Conservation (phyloP, 2,329 filamentous ascomycete species). For the Rutstroemia sydowiana region DNA sequence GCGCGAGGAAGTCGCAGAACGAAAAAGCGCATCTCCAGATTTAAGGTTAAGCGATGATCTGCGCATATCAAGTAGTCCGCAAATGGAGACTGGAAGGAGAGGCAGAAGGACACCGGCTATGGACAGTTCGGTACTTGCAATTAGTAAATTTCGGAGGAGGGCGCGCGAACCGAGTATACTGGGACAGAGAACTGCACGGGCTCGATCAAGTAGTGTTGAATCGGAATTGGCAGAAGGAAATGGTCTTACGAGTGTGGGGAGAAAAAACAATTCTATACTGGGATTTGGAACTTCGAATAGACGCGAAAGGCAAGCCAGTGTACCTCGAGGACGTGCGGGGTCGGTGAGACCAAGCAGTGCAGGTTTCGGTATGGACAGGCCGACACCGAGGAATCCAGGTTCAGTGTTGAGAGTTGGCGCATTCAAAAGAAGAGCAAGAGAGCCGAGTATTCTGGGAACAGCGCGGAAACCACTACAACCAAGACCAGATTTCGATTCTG, state of each 20-base stretch:
- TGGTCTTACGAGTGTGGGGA: constrained; percentile 24
- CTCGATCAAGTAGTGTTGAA: constrained; percentile 29
- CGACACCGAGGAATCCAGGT: constrained; percentile 26
- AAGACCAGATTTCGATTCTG: constrained; percentile 33
- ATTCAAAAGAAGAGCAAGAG: constrained; percentile 49
- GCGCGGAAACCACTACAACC: constrained; percentile 29
- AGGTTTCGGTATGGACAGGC: constrained; percentile 20
- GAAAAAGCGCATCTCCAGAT: neutral
- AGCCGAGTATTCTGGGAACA: constrained; percentile 53
- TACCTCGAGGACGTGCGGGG: constrained; percentile 25
- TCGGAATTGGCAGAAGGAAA: constrained; percentile 25
- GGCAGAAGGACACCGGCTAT: constrained; percentile 19
- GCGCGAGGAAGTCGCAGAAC: neutral
- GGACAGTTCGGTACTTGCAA: constrained; percentile 37
- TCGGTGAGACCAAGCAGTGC: constrained; percentile 21
- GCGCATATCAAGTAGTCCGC: constrained; percentile 24
- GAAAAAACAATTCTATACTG: constrained; percentile 21
- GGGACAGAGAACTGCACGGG: constrained; percentile 17
- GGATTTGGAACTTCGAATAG: constrained; percentile 29
- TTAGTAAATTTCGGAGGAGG: constrained; percentile 48
- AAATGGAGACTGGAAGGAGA: constrained; percentile 25
- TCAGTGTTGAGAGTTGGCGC: constrained; percentile 45
- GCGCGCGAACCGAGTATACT: constrained; percentile 40
- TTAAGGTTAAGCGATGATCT: neutral
- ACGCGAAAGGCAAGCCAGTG: constrained; percentile 30